Evolutionary conservation across 2,329 filamentous ascomycete species (phyloP), one percentile per base, ranked within the genome.

Genomic region (Peltaster fructicola): DNA sequence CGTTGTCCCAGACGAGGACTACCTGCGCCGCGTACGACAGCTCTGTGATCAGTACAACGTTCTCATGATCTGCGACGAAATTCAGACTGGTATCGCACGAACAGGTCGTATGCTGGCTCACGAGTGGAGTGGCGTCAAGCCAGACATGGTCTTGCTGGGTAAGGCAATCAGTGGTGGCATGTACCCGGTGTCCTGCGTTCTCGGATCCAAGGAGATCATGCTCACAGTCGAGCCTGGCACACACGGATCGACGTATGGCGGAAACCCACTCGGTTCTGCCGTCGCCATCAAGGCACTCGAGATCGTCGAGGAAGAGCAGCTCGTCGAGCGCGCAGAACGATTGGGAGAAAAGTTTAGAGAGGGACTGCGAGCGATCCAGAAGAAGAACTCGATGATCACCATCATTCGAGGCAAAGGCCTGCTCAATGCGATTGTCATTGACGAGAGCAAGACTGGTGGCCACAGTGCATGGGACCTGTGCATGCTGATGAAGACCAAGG

Each of bases 81-180:
- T 98, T 44, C 88, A 98, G 57, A 98, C 88, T 4, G 85, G 85
- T 38, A 92, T 98, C 47, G 88, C 82, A 27, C 74, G 88, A 35
- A 98, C 88, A 10, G 88, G 88, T 26, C 79, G 77, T 46, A 77
- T 98, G 60, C 71, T 98, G 27, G 92, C 82, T 63, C 76, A 79
- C 45, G 72, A 98, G 56, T 95, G 88, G 84, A 74, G 79, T 29
- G 78, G 74, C 39, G 82, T 98, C 61, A 90, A 85, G 61, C 88
- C 85, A 18, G 88, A 98, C 50, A 66, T 98, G 45, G 76, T 98
- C 13, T 74, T 91, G 23, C 71, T 98, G 16, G 88, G 88, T 47
- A 98, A 98, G 61, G 88, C 88, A 40, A 92, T 98, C 50, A 92
- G 82, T 16, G 88, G 88, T 35, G 88, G 88, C 52, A 88, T 95